A percentile compares a stretch with the other conserved stretches of the same genome.
These are phyloP conservation scores for Trypanosoma theileri DNA, from an alignment of 208 protist species.

Conservation along the genomic window DNA sequence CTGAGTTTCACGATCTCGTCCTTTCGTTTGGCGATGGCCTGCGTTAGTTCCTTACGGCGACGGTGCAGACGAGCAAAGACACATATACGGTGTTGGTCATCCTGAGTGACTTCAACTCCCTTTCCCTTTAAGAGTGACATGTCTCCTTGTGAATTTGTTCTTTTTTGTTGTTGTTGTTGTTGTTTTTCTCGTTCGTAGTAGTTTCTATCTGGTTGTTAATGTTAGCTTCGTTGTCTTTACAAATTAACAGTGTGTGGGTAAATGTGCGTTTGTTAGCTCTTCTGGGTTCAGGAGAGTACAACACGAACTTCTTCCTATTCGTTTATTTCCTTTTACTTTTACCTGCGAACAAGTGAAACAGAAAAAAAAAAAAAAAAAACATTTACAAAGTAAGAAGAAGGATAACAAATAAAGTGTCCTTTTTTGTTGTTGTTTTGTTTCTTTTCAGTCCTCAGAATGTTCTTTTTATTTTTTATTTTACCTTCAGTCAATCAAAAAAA, in stretches of 20 bases:
- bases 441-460: not conserved
- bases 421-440: not conserved
- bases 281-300: not conserved
- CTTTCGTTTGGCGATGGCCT: conserved; percentile 38
- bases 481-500: not conserved
- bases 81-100: conserved; percentile 89
- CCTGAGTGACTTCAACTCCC: conserved; percentile 80
- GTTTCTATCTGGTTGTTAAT: not conserved
- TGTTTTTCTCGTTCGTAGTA: too few species aligned
- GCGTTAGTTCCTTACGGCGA: conserved; percentile 58
- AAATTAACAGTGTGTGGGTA: not conserved
- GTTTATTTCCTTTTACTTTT: not conserved
- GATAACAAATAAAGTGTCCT: not conserved
- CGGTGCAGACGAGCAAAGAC: conserved; percentile 80
- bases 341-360: not conserved
- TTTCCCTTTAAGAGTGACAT: conserved; percentile 37
- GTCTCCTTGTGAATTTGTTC: not conserved
- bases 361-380: conserved; percentile 31
- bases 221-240: not conserved
- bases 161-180: not conserved
- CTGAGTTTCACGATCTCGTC: conserved; percentile 75
- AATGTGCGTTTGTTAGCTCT: not conserved
- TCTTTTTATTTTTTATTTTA: not conserved
- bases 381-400: conserved; percentile 9
- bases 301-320: not conserved